A percentile compares a stretch with the other conserved stretches of the same genome.
These are phyloP conservation scores for Byssothecium circinans DNA, from an alignment of 2,329 filamentous ascomycete species.

Conservation along the genomic window DNA sequence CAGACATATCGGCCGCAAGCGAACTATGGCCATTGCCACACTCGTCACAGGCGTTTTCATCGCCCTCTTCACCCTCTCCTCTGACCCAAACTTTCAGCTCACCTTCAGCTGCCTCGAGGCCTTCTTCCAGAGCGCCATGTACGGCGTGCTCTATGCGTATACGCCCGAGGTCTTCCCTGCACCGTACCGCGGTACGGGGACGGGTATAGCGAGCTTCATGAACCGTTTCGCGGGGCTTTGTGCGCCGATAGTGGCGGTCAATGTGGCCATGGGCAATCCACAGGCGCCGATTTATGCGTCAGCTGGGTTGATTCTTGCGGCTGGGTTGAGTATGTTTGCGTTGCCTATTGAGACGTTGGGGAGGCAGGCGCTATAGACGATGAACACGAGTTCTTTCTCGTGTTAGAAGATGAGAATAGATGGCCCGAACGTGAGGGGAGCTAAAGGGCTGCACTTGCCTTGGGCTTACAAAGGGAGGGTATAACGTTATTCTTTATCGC, in stretches of 20 bases:
- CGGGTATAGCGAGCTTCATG: conserved; percentile 70
- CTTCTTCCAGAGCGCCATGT: conserved; percentile 63
- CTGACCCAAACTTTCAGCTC: conserved; percentile 61
- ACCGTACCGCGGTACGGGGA: conserved; percentile 70
- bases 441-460: too few species aligned
- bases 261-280: conserved; percentile 43
- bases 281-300: conserved; percentile 48
- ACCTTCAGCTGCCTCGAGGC: conserved; percentile 68
- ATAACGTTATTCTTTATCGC: too few species aligned
- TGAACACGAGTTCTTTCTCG: background rate
- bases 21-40: conserved; percentile 70
- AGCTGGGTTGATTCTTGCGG: conserved; percentile 48
- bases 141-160: conserved; percentile 75
- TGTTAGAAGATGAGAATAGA: background rate
- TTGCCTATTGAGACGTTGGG: conserved; percentile 50
- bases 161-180: conserved; percentile 77
- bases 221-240: conserved; percentile 69
- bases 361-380: conserved; percentile 43
- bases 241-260: conserved; percentile 66
- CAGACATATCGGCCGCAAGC: conserved; percentile 71
- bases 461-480: too few species aligned
- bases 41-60: conserved; percentile 69
- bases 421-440: too few species aligned
- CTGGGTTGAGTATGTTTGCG: conserved; percentile 46
- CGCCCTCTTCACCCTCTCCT: conserved; percentile 65